Evolutionary conservation across 2,329 filamentous ascomycete genomes (phyloP), one percentile per base, ranked within the genome.

Genomic region (Phialocephala subalpina): DNA sequence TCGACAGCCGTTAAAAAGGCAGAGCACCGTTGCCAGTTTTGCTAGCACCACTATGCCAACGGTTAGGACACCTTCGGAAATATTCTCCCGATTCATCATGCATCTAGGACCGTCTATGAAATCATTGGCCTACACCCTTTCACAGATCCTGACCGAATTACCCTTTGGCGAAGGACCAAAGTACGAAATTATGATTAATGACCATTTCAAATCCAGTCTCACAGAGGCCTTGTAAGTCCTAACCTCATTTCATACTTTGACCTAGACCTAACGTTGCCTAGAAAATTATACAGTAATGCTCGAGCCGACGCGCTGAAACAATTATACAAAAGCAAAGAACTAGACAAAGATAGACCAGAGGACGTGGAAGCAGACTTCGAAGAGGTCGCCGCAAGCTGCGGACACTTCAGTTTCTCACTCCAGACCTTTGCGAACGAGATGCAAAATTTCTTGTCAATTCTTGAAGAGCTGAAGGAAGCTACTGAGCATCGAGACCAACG

Each of bases 381-480:
- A 77, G 96, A 99, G 78, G 94, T 98, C 12, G 94, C 95, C 47
- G 95, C 96, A n/a, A 97, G 94, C 64, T 99, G 96, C 75, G 95
- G 96, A 0, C 94, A 98, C 78, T 99, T 98, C 76, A 95, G 92
- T 75, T 97, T 96, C 77, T 97, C 92, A 52, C 82, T 99, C 29
- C 87, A 96, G 69, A 92, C 96, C 71, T 95, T 98, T 75, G 94
- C 93, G 0, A 92, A 97, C 75, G 94, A 97, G 75, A 92, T 97
- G 81, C 88, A 92, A 70, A 87, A 86, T 14, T 96, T 97, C 72
- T 79, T 99, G 53, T 88, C 93, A 60, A 90, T 96, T 0, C 81
- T 99, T 4, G 93, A 97, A 74, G 92, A 97, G 49, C 80, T 98
- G 47, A 94, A 96, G 76, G 86, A 91, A 68, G 82, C 87, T 20